A percentile compares a stretch with the other conserved stretches of the same genome.
These are phyloP conservation scores for Suillus clintonianus DNA, from an alignment of 768 basidiomycete genomes.

Conservation along the genomic window DNA sequence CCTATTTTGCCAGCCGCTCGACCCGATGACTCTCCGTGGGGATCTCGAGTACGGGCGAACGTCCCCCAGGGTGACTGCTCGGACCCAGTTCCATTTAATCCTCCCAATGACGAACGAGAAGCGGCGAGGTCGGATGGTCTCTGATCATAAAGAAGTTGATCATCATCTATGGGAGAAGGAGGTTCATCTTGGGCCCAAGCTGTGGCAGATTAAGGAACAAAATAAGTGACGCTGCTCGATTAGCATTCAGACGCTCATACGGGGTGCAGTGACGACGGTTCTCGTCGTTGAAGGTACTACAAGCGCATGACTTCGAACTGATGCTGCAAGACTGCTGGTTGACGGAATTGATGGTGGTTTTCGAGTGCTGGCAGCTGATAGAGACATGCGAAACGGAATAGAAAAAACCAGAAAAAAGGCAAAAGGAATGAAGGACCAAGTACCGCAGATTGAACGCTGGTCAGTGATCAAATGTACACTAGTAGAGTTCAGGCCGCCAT, in stretches of 20 bases:
- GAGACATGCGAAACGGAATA: conserved; percentile 13
- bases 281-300: conserved; percentile 43
- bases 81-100: conserved; percentile 34
- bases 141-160: conserved; percentile 36
- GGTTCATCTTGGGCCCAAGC: conserved; percentile 88
- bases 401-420: not conserved
- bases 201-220: conserved; percentile 27
- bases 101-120: conserved; percentile 43
- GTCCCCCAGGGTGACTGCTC: conserved; percentile 69
- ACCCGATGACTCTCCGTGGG: conserved; percentile 23
- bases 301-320: conserved; percentile 26
- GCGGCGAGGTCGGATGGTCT: conserved; percentile 57
- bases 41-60: conserved; percentile 61
- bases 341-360: conserved; percentile 19
- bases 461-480: not conserved
- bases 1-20: conserved; percentile 34
- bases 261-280: conserved; percentile 68
- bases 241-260: conserved; percentile 42
- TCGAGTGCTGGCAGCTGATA: conserved; percentile 12
- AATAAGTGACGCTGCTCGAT: conserved; percentile 4
- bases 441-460: not conserved
- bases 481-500: not conserved
- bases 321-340: conserved; percentile 28
- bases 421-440: too few relatives aligned
- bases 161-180: conserved; percentile 62